These are phyloP conservation scores for Filobasidium floriforme DNA, from an alignment of 768 basidiomycete species.

Conservation along the genomic window DNA sequence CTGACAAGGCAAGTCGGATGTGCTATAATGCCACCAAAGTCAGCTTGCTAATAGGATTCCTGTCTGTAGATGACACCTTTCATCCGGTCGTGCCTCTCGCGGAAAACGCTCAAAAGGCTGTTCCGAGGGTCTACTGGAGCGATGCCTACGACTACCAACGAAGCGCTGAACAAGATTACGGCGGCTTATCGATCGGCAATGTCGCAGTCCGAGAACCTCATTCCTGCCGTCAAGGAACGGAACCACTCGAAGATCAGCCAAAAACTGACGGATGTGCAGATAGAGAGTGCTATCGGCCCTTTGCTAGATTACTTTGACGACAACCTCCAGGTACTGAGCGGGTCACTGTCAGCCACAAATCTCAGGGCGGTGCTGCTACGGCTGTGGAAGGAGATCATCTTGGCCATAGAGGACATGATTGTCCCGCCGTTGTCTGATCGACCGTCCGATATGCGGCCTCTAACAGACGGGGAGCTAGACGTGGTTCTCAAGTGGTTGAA, in stretches of 20 bases:
- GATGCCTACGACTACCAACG: conserved; percentile 68
- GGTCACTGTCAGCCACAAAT: conserved; percentile 70
- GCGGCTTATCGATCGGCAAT: conserved; percentile 66
- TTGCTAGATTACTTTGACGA: conserved; percentile 95
- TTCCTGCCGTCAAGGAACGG: conserved; percentile 29
- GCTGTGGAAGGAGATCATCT: conserved; percentile 92
- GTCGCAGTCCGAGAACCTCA: conserved; percentile 31
- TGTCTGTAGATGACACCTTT: conserved; percentile 79
- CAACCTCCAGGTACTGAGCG: conserved; percentile 83
- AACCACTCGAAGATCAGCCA: conserved; percentile 21
- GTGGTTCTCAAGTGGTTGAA: conserved; percentile 97
- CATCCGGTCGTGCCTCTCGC: conserved; percentile 76
- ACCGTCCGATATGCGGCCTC: conserved; percentile 78
- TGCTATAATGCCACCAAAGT: background rate
- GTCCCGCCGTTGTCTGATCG: conserved; percentile 82
- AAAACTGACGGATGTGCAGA: conserved; percentile 75
- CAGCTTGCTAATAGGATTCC: background rate
- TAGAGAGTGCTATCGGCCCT: conserved; percentile 82
- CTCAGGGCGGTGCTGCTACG: conserved; percentile 84
- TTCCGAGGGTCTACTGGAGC: conserved; percentile 44
- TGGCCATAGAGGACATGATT: conserved; percentile 74
- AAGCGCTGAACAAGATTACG: conserved; percentile 75
- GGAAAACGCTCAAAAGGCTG: conserved; percentile 44
- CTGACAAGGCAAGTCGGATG: conserved; percentile 75
- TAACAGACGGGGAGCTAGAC: conserved; percentile 93